Base-by-base conservation (phyloP, 1,284 basidiomycete genomes). In the Moesziomyces sp. region DNA sequence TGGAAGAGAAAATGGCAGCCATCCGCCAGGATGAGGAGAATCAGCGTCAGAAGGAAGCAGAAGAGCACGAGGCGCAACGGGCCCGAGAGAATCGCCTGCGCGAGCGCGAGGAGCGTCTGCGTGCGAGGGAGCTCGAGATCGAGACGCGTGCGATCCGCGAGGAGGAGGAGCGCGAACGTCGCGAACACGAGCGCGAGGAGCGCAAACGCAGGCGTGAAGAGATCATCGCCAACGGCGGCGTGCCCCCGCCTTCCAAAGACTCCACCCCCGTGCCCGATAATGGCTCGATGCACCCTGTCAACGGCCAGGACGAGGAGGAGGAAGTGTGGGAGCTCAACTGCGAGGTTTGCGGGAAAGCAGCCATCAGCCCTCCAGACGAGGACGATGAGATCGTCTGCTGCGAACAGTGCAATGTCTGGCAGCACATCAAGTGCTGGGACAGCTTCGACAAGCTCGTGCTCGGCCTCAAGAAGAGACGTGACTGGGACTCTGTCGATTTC, bases 261-360 rank as follows among this genome's bases (percentile, higher is more conserved):
- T 57, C 56, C n/a, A 67, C 70, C 14, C 60, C 70, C 19, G 46
- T 60, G 18, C 64, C 60, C 6, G 63, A 66, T 6, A 50, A 55
- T 9, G 38, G 7, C 42, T 45, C 18, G 46, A 21, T 11, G 23
- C 34, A 26, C 30, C 26, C 30, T 10, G 10, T n/a, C 16, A 61
- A 66, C 26, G 57, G 52, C 11, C 49, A 44, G 30, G 55, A 53
- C 14, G 61, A 72, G 18, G 59, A 83, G 55, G 83, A 86, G 76
- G 90, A 89, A 52, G 88, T 91, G 64, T 94, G 93, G 93, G 89
- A 91, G 58, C 86, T 94, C 46, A 90, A 91, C 77, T 94, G 93
- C 82, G 93, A 94, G 79, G 87, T 94, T 21, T 94, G 93, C 81
- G 87, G 87, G 52, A 87, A 87, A 56, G 87, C 86, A 35, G 91